Evolutionary conservation across 306 rosid genomes (phyloP).

Genomic region (Ormosia semicastrata): DNA sequence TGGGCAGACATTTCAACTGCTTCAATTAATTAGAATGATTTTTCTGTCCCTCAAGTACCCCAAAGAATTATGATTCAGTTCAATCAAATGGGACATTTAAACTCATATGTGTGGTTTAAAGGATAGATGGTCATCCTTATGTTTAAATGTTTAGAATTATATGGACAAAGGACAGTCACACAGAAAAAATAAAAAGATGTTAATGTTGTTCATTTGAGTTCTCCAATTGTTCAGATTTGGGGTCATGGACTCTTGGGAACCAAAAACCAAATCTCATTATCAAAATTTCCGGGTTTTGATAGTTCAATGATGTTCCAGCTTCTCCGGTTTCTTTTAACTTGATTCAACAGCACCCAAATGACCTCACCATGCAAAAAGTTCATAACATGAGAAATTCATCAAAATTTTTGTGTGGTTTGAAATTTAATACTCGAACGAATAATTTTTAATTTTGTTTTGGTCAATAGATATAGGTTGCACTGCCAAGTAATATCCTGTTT

Average conservation of each 20-base stretch:
- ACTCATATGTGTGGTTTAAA: neutral
- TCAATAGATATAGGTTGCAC: neutral
- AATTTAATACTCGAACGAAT: neutral
- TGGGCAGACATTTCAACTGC: constrained; percentile 35
- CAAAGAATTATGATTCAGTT: neutral
- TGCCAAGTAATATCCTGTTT: neutral
- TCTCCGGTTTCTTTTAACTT: neutral
- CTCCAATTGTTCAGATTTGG: neutral
- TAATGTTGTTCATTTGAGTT: neutral
- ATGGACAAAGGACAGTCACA: neutral
- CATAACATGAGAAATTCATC: neutral
- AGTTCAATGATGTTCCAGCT: neutral
- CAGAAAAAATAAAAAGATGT: neutral
- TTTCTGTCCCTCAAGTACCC: constrained; percentile 26
- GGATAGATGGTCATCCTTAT: neutral
- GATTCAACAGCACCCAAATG: neutral
- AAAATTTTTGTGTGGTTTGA: neutral
- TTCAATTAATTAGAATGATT: constrained; percentile 29
- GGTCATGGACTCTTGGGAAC: neutral
- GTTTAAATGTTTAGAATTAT: neutral
- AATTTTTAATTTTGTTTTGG: neutral
- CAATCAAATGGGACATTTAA: constrained; percentile 17
- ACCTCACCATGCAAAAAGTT: neutral
- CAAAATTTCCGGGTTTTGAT: neutral
- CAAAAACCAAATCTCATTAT: neutral